Conservation (phyloP, 345 rosid species). For the Eutrema yunnanense region DNA sequence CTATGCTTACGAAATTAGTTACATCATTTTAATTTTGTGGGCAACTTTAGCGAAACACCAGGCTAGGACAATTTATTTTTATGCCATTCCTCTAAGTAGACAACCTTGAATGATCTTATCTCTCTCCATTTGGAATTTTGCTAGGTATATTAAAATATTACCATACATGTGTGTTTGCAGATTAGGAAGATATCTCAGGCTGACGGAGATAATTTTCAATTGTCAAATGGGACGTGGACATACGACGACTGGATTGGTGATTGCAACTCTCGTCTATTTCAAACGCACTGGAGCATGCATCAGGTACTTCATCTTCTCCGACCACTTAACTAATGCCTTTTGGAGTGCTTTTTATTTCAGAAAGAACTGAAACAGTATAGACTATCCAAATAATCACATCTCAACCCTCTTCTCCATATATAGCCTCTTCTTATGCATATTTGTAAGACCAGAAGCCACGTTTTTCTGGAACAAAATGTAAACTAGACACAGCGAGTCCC, state of each 20-base stretch:
- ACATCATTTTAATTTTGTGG: too few relatives aligned
- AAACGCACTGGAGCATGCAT: constrained; percentile 68
- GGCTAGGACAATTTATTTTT: not conserved
- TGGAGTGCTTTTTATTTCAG: not conserved
- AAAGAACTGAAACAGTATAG: not conserved
- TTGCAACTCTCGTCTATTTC: constrained; percentile 87
- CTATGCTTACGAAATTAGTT: not conserved
- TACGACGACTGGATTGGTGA: constrained; percentile 98
- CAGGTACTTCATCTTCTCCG: constrained; percentile 48
- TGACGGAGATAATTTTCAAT: constrained; percentile 78
- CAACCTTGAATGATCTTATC: constrained; percentile 1
- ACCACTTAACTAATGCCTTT: not conserved
- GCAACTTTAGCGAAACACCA: not conserved
- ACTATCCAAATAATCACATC: not conserved
- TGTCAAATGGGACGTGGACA: constrained; percentile 99
- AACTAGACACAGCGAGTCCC: not conserved
- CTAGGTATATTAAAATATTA: not conserved
- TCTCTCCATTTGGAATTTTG: constrained; percentile 4
- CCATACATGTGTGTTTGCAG: constrained; percentile 35
- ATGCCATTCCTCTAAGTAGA: not conserved
- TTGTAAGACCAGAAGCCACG: not conserved
- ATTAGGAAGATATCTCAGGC: constrained; percentile 79
- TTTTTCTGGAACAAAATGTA: not conserved
- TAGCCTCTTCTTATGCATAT: not conserved
- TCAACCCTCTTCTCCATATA: not conserved